These are phyloP conservation scores for Solanum sitiens DNA, from an alignment of 257 asterid species.

Conservation along the genomic window DNA sequence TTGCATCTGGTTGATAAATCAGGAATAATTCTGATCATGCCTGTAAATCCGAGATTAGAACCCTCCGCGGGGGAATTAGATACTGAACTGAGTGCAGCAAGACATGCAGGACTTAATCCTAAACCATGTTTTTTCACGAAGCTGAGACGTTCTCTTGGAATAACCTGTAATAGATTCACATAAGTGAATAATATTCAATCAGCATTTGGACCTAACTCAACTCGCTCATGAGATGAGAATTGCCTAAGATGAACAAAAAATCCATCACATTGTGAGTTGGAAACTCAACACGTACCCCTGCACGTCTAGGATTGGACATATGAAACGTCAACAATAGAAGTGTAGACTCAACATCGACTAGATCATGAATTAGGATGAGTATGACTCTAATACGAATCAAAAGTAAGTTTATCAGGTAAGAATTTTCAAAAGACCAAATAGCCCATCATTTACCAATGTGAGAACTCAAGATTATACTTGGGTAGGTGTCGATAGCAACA, in stretches of 20 bases:
- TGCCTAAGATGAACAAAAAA: background rate
- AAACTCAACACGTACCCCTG: background rate
- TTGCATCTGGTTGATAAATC: conserved; percentile 51
- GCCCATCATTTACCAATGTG: background rate
- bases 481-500: background rate
- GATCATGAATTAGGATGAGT: background rate
- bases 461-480: background rate
- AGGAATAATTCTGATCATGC: conserved; percentile 82
- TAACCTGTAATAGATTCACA: conserved; percentile 35
- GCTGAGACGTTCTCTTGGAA: conserved; percentile 61
- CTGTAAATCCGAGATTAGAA: conserved; percentile 58
- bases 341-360: background rate
- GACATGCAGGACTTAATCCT: conserved; percentile 58
- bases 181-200: background rate
- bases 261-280: background rate
- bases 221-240: background rate
- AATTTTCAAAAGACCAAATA: background rate
- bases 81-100: conserved; percentile 58
- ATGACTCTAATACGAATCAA: background rate
- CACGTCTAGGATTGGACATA: background rate
- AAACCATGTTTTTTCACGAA: conserved; percentile 57
- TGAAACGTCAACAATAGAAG: background rate
- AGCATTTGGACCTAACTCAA: background rate
- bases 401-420: background rate
- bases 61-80: conserved; percentile 70